Percentiles rank a stretch among this genome's conserved stretches.
Evolutionary conservation across 257 asterid species (phyloP).

Genomic region (Jaltomata sinuosa): DNA sequence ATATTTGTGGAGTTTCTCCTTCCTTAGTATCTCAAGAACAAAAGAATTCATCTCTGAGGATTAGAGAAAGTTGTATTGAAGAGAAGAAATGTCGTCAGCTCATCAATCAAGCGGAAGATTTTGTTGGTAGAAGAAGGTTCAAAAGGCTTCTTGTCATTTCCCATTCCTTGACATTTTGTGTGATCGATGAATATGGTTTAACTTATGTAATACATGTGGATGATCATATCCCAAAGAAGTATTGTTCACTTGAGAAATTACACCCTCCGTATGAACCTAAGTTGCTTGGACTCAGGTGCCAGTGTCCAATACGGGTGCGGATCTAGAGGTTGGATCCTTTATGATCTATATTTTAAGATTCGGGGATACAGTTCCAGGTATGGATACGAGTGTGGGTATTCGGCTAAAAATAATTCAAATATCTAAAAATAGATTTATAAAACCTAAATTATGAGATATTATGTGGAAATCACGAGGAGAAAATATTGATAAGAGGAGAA

Average conservation of each 20-base stretch:
- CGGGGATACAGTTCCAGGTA: too few relatives aligned
- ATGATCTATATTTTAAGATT: too few relatives aligned
- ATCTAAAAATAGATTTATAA: too few relatives aligned
- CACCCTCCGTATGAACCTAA: conserved; percentile 30
- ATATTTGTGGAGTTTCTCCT: conserved; percentile 22
- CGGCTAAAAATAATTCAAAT: too few relatives aligned
- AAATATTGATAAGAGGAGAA: too few relatives aligned
- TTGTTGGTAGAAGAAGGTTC: conserved; percentile 45
- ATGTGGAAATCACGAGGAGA: too few relatives aligned
- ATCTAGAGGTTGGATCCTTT: too few relatives aligned
- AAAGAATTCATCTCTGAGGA: conserved; percentile 6
- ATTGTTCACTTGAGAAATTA: conserved; percentile 21
- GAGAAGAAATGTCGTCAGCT: conserved; percentile 13
- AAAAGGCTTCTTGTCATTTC: conserved; percentile 52
- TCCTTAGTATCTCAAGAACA: conserved; percentile 21
- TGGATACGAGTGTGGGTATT: too few relatives aligned
- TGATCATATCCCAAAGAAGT: conserved; percentile 31
- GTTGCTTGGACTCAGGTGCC: too few relatives aligned
- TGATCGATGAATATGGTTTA: conserved; percentile 73
- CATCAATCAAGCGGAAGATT: conserved; percentile 14
- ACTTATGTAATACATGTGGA: conserved; percentile 33
- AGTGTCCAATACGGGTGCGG: too few relatives aligned
- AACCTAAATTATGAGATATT: too few relatives aligned
- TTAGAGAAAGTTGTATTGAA: conserved; percentile 10
- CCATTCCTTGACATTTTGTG: conserved; percentile 57